Conservation (phyloP, 192 early-diverging fungal species). For the Haplosporangium gracile region DNA sequence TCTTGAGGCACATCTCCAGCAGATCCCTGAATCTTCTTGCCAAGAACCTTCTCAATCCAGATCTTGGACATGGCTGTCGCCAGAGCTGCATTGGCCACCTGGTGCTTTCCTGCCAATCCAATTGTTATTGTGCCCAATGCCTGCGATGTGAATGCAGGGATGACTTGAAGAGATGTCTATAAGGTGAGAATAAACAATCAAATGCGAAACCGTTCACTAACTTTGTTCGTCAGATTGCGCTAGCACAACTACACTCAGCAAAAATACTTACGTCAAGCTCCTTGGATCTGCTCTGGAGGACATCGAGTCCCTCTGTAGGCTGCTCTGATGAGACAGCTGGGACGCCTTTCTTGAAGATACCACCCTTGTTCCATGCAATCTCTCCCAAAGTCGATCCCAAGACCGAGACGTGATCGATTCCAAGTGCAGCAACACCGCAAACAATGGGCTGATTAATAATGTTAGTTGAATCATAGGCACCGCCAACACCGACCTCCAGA, state of each 20-base stretch:
- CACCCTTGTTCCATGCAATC: constrained; percentile 90
- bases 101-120: constrained; percentile 89
- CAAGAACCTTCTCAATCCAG: constrained; percentile 69
- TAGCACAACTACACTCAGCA: not conserved
- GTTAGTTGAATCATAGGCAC: constrained; percentile 90
- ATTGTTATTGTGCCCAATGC: constrained; percentile 38
- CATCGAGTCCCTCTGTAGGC: constrained; percentile 71
- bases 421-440: constrained; percentile 84
- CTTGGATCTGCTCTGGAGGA: constrained; percentile 76
- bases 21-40: constrained; percentile 44
- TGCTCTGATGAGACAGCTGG: constrained; percentile 83
- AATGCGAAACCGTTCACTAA: not conserved
- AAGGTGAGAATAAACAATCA: not conserved
- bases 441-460: constrained; percentile 79
- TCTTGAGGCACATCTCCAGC: constrained; percentile 53
- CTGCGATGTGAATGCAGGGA: constrained; percentile 24
- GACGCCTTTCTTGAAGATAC: constrained; percentile 82
- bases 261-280: constrained; percentile 69
- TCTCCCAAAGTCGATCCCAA: constrained; percentile 80
- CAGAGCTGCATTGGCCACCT: constrained; percentile 86
- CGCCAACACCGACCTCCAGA: constrained; percentile 88
- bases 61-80: constrained; percentile 79
- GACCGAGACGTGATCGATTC: constrained; percentile 79
- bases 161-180: constrained; percentile 17
- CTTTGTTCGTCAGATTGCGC: no score